Percentiles rank a stretch among this genome's conserved stretches.
These are phyloP conservation scores for Aquanectria penicillioides DNA, from an alignment of 2,329 filamentous ascomycete genomes.

Conservation along the genomic window DNA sequence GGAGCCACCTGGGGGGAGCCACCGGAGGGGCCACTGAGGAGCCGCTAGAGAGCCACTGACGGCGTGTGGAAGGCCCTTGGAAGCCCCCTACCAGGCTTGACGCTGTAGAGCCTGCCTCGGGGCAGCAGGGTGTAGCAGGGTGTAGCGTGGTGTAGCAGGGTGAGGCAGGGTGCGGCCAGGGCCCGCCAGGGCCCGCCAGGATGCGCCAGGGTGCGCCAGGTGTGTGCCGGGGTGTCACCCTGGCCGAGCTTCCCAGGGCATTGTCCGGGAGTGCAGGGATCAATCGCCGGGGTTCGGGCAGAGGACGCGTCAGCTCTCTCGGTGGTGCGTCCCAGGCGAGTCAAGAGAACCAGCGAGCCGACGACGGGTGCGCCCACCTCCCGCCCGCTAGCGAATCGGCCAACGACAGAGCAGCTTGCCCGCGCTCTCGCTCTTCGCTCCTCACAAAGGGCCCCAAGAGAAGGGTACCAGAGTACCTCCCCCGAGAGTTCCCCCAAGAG, in stretches of 20 bases:
- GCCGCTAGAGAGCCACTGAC: constrained; percentile 31
- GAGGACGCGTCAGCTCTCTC: constrained; percentile 44
- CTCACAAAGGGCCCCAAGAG: no score
- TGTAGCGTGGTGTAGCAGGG: not conserved
- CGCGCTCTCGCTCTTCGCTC: no score
- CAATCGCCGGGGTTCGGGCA: constrained; percentile 34
- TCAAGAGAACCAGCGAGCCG: constrained; percentile 32
- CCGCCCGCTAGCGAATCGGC: constrained; percentile 5
- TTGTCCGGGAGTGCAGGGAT: constrained; percentile 40
- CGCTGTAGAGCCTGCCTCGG: not conserved
- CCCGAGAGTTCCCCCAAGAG: no score
- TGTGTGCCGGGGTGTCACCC: constrained; percentile 17
- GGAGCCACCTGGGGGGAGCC: constrained; percentile 31
- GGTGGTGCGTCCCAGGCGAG: constrained; percentile 37
- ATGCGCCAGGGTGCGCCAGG: constrained; percentile 8
- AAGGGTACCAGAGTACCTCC: no score
- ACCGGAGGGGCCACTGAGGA: constrained; percentile 31
- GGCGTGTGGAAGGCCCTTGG: constrained; percentile 30
- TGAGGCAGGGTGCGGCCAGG: no score
- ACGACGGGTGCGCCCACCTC: constrained; percentile 23
- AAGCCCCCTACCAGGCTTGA: constrained; percentile 5
- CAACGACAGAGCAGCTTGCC: not conserved
- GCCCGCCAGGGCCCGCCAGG: not conserved
- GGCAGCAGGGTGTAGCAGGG: not conserved
- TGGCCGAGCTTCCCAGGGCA: constrained; percentile 28